Conservation (phyloP, 2,329 filamentous ascomycete genomes). For the Fusarium hostae region DNA sequence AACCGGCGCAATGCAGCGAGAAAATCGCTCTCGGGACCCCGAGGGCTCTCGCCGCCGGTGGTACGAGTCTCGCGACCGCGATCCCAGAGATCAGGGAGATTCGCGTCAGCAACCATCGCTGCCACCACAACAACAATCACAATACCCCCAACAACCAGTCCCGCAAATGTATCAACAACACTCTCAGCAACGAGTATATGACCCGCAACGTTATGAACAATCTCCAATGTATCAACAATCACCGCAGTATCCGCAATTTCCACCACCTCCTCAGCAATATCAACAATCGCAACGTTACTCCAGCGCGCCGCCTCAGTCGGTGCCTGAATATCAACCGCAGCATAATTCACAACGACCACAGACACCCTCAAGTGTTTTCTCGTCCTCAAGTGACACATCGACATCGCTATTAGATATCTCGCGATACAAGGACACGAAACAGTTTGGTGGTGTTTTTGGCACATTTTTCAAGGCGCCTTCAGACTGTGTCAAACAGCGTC, state of each 20-base stretch:
- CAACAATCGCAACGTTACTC: conserved; percentile 33
- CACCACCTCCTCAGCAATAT: conserved; percentile 27
- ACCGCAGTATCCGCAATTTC: conserved; percentile 32
- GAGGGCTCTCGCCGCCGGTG: conserved; percentile 64
- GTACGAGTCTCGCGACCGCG: conserved; percentile 49
- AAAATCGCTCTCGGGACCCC: conserved; percentile 66
- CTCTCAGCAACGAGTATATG: conserved; percentile 26
- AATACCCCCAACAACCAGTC: conserved; percentile 27
- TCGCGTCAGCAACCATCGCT: conserved; percentile 36
- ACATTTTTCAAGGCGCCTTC: conserved; percentile 73
- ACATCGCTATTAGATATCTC: conserved; percentile 76
- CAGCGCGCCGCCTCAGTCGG: conserved; percentile 34
- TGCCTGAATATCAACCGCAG: conserved; percentile 30
- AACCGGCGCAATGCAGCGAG: conserved; percentile 62
- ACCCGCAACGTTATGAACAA: conserved; percentile 36
- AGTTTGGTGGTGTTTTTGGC: conserved; percentile 65
- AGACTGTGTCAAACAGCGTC: conserved; percentile 55
- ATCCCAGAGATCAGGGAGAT: conserved; percentile 47
- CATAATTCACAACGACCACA: conserved; percentile 42
- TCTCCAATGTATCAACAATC: conserved; percentile 36
- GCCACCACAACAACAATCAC: conserved; percentile 31
- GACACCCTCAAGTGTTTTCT: conserved; percentile 51
- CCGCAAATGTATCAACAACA: conserved; percentile 33
- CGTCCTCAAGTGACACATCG: conserved; percentile 63
- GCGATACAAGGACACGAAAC: conserved; percentile 57